A percentile compares a stretch with the other conserved stretches of the same genome.
phyloP scores from a whole-genome alignment of 345 rosid genomes.

The Citrus reticulata region DNA sequence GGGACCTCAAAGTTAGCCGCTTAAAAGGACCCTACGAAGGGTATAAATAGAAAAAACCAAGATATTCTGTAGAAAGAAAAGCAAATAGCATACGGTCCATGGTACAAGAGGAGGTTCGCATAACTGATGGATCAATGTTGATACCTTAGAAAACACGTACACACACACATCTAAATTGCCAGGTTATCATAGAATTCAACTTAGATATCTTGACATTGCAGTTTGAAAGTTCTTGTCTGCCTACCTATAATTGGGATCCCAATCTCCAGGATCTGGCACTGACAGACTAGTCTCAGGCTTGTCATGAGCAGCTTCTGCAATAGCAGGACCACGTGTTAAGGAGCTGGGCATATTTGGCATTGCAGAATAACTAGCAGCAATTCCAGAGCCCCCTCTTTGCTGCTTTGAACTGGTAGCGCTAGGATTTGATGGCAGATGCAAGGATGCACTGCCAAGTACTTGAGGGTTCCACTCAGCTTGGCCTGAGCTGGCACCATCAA shows the following conservation, averaged over 20 bases:
- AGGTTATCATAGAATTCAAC: not conserved
- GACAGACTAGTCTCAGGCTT: conserved; percentile 50
- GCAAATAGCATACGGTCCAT: not conserved
- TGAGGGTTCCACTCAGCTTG: conserved; percentile 62
- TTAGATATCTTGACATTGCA: not conserved
- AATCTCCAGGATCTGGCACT: conserved; percentile 90
- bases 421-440: conserved; percentile 52
- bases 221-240: conserved; percentile 13
- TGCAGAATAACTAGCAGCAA: conserved; percentile 39
- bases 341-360: conserved; percentile 50
- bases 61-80: not conserved
- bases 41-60: not conserved
- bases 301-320: conserved; percentile 43
- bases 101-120: not conserved
- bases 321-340: conserved; percentile 30
- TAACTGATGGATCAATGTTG: not conserved
- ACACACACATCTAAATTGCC: not conserved
- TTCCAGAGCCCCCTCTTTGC: conserved; percentile 54
- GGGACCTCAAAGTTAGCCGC: not conserved
- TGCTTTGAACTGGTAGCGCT: conserved; percentile 49
- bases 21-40: not conserved
- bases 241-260: conserved; percentile 99
- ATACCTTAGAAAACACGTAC: not conserved
- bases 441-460: conserved; percentile 39
- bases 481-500: conserved; percentile 41